phyloP scores from a whole-genome alignment of 2,329 filamentous ascomycete genomes.

The Albophoma yamanashiensis region DNA sequence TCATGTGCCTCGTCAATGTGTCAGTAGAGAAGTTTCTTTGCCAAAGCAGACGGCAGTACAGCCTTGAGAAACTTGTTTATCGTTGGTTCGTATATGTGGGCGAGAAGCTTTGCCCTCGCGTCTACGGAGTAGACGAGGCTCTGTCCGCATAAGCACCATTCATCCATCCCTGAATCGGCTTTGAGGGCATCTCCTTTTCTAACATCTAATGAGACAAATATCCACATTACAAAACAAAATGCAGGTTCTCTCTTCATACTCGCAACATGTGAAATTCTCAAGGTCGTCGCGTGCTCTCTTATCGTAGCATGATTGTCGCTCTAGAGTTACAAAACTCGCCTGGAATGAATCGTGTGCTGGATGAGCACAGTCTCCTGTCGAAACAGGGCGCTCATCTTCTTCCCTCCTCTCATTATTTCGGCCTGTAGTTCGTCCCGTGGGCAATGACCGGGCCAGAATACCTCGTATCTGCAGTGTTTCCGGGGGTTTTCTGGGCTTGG shows the following conservation, averaged over 20 bases:
- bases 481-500: neutral
- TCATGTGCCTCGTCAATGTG: neutral
- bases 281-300: neutral
- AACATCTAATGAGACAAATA: neutral
- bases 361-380: neutral
- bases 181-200: neutral
- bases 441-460: conserved; percentile 1
- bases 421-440: conserved; percentile 1
- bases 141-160: neutral
- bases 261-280: neutral
- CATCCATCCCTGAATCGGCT: neutral
- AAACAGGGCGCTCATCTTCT: neutral
- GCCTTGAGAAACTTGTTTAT: neutral
- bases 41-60: neutral
- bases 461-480: neutral
- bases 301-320: neutral
- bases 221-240: neutral
- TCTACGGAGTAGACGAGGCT: neutral
- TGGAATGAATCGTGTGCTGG: neutral
- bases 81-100: too few species aligned
- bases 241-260: neutral
- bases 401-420: neutral
- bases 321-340: neutral
- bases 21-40: neutral
- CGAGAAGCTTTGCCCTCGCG: neutral